Base-by-base conservation (phyloP, 331 rosid species). In the Quercus lobata region DNA sequence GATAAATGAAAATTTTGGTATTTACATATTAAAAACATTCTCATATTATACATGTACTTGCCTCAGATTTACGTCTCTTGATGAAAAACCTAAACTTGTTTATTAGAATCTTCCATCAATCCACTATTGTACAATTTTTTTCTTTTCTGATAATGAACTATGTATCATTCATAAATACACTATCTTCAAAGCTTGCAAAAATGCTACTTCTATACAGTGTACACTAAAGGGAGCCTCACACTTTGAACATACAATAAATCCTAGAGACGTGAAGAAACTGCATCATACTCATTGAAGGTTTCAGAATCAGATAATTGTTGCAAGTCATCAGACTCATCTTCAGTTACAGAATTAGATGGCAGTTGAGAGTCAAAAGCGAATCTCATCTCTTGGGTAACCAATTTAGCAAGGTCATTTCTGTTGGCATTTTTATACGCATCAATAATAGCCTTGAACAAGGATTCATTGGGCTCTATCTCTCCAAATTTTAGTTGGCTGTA, bases 381-480 rank as follows among this genome's bases (percentile, higher is more conserved):
- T 57, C 63, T 88, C 93, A 90, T 92, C 83, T 85, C 86, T 74
- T 72, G 89, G 81, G 80, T 79, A 78, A 85, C 92, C 81, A 91
- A 57, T 81, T 87, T 77, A 75, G 84, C 87, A 5, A 93, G 95
- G 84, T 91, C 93, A 83, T 58, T 73, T 60, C 94, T 84, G n/a
- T 90, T 84, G 87, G 91, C 90, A 81, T 66, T 70, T 72, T 77
- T 84, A 81, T 85, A 95, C 5, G 94, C 97, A 78, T 85, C 83
- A 73, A 84, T 82, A 22, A 95, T 88, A 24, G 94, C 96, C 84
- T 84, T 83, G 85, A 84, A 88, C 91, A 95, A 85, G 35, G 99
- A 88, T 53, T 81, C 78, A 68, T 81, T 88, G 2, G 84, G 88
- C 77, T 86, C 87, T 1, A 89, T 87, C 79, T 91, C 89, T 80